Evolutionary conservation across 2,329 filamentous ascomycete species (phyloP).

Genomic region (Pseudocercospora musae): DNA sequence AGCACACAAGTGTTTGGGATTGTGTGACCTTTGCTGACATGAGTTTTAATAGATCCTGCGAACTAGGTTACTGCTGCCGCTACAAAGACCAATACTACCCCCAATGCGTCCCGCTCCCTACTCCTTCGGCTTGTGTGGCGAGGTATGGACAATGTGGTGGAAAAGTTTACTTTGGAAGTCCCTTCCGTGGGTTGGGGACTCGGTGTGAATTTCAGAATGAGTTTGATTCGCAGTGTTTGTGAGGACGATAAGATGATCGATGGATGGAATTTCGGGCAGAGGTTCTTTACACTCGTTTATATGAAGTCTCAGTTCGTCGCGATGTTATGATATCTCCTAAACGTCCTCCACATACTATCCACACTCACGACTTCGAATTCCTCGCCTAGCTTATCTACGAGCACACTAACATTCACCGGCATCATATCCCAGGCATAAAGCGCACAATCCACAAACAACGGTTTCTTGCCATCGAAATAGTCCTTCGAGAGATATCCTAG

Average conservation of each 20-base stretch:
- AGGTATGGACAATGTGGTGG: slow-evolving; percentile 4
- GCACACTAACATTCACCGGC: neutral
- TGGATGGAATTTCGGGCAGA: neutral
- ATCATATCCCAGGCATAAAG: slow-evolving; percentile 6
- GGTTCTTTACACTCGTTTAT: neutral
- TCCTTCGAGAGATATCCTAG: neutral
- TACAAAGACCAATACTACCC: neutral
- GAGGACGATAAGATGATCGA: neutral
- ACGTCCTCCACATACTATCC: slow-evolving; percentile 3
- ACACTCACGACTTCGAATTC: slow-evolving; percentile 10
- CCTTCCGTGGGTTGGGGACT: neutral
- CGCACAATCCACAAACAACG: slow-evolving; percentile 4
- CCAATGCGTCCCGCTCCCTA: slow-evolving; percentile 1
- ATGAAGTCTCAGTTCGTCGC: neutral
- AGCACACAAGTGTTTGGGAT: too few species aligned
- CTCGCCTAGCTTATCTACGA: neutral
- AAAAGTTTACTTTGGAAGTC: neutral
- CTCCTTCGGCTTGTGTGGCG: neutral
- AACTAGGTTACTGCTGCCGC: neutral
- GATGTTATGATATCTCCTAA: neutral
- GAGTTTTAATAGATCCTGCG: neutral
- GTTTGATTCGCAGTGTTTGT: slow-evolving; percentile 7
- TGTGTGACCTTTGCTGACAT: too few species aligned
- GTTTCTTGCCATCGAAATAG: neutral
- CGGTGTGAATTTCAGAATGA: neutral